Conservation (phyloP, 2,329 filamentous ascomycete species). For the Dactylellina parvicollis region DNA sequence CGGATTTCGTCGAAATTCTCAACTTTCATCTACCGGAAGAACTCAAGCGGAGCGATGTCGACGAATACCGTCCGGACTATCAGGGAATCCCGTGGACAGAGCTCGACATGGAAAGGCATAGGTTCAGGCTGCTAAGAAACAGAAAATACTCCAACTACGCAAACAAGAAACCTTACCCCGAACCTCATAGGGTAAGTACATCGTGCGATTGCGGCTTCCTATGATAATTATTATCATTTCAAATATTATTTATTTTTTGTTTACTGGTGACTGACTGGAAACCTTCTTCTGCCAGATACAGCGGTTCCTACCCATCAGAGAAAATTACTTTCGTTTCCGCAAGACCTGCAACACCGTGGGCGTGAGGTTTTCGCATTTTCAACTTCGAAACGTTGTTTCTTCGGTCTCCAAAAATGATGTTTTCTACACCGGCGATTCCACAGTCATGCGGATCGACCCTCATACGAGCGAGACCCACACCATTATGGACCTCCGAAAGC, state of each 20-base stretch:
- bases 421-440: conserved; percentile 68
- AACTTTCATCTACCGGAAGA: conserved; percentile 54
- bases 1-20: conserved; percentile 36
- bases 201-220: background rate
- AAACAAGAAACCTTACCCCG: conserved; percentile 55
- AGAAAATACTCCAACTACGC: conserved; percentile 57
- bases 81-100: conserved; percentile 57
- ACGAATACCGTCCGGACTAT: conserved; percentile 55
- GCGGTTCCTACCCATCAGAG: conserved; percentile 51
- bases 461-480: conserved; percentile 62
- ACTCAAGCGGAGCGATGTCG: conserved; percentile 53
- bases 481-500: conserved; percentile 56
- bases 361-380: conserved; percentile 71
- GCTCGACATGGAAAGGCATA: conserved; percentile 54
- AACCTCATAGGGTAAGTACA: conserved; percentile 55
- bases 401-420: conserved; percentile 68
- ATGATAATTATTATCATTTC: conserved; percentile 4
- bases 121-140: conserved; percentile 54
- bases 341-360: conserved; percentile 68
- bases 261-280: background rate
- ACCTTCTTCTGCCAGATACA: conserved; percentile 19
- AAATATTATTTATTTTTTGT: background rate
- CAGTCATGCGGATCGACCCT: conserved; percentile 68
- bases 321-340: conserved; percentile 69
- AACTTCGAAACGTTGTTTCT: conserved; percentile 72